These are phyloP conservation scores for Vigna angularis DNA, from an alignment of 306 rosid species.

Conservation along the genomic window DNA sequence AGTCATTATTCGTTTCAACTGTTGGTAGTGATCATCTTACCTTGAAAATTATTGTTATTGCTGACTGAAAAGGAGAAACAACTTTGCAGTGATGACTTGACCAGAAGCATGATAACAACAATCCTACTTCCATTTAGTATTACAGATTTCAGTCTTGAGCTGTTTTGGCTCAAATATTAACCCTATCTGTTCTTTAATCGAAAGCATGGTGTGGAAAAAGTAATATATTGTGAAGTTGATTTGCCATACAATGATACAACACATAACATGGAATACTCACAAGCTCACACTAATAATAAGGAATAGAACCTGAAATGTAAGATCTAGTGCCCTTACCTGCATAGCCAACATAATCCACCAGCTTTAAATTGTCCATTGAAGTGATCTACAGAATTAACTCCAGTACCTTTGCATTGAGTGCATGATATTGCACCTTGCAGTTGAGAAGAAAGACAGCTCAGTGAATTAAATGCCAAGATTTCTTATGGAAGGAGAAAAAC, in stretches of 20 bases:
- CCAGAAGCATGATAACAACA: background rate
- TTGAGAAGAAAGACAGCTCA: slow-evolving; percentile 21
- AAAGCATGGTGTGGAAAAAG: background rate
- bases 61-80: background rate
- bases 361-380: slow-evolving; percentile 94
- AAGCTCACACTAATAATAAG: background rate
- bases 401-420: slow-evolving; percentile 82
- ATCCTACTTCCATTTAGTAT: background rate
- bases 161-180: slow-evolving; percentile 2
- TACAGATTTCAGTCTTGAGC: background rate
- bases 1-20: background rate
- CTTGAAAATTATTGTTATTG: background rate
- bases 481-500: background rate
- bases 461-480: slow-evolving; percentile 22
- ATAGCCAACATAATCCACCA: slow-evolving; percentile 94
- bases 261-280: no score
- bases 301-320: background rate
- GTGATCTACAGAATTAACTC: slow-evolving; percentile 91
- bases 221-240: no score
- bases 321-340: slow-evolving; percentile 69
- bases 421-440: slow-evolving; percentile 73
- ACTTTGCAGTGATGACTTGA: background rate
- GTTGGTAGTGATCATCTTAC: background rate
- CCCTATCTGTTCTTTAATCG: background rate
- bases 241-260: no score